phyloP scores from a whole-genome alignment of 2,329 filamentous ascomycete species.

The Trichoderma oligosporum region DNA sequence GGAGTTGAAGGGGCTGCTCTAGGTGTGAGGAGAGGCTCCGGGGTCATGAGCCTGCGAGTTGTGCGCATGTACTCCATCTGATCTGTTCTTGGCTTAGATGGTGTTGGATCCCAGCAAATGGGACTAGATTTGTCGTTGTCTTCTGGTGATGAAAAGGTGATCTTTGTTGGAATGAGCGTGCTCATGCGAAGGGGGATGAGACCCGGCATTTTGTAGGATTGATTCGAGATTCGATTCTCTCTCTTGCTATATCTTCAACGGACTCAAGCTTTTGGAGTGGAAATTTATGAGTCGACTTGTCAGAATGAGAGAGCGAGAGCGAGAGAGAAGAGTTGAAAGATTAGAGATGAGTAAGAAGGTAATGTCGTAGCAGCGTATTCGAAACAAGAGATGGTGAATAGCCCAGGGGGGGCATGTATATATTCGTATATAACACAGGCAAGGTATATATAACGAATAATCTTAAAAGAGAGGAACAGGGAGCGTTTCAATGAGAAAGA shows the following conservation, averaged over 20 bases:
- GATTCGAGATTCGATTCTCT: background rate
- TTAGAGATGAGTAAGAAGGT: background rate
- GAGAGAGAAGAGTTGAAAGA: background rate
- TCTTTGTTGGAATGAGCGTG: constrained; percentile 12
- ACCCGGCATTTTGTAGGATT: constrained; percentile 28
- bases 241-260: too few relatives aligned
- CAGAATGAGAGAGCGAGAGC: background rate
- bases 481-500: background rate
- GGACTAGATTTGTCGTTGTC: constrained; percentile 9
- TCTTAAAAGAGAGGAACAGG: background rate
- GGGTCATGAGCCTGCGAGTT: constrained; percentile 17
- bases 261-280: background rate
- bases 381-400: background rate
- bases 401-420: background rate
- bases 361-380: background rate
- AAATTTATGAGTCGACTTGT: background rate
- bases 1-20: constrained; percentile 41
- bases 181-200: constrained; percentile 34
- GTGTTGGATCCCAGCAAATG: background rate
- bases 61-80: background rate
- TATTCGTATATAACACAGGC: background rate
- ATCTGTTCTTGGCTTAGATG: background rate
- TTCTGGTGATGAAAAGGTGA: constrained; percentile 4
- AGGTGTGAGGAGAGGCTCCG: constrained; percentile 24
- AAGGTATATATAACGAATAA: background rate